Percentiles rank a stretch among this genome's conserved stretches.
These are phyloP conservation scores for Acorus gramineus DNA, from an alignment of 106 monocot species.

Conservation along the genomic window DNA sequence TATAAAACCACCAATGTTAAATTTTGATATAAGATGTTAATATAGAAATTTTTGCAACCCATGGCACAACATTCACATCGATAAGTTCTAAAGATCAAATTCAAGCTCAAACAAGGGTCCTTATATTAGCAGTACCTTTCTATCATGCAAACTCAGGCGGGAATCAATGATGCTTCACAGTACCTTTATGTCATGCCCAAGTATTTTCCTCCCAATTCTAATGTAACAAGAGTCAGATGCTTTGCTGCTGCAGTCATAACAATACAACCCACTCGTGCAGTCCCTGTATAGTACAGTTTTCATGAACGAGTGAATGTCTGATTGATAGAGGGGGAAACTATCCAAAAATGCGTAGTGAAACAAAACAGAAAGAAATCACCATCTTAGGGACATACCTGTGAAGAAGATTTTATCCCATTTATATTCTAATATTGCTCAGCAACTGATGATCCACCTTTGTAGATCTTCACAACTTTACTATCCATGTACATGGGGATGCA, in stretches of 20 bases:
- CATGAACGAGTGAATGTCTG: no score
- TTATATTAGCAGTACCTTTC: no score
- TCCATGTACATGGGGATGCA: slow-evolving; percentile 56
- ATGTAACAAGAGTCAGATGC: slow-evolving; percentile 78
- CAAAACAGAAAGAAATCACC: neutral
- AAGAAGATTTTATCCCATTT: slow-evolving; percentile 81
- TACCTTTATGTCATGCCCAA: no score
- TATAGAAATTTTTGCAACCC: no score
- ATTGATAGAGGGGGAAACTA: no score
- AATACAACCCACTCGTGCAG: slow-evolving; percentile 36
- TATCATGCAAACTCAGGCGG: slow-evolving; percentile 23
- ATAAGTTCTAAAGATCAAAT: no score
- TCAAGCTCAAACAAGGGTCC: no score
- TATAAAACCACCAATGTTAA: no score
- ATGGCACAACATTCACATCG: no score
- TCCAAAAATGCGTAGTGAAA: neutral
- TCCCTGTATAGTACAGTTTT: slow-evolving; percentile 44
- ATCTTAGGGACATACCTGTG: slow-evolving; percentile 40
- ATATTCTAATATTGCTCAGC: slow-evolving; percentile 42
- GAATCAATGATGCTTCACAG: no score
- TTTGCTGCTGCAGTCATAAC: slow-evolving; percentile 81
- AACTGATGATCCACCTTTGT: slow-evolving; percentile 48
- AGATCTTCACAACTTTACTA: slow-evolving; percentile 44
- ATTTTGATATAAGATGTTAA: no score
- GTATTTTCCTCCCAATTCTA: slow-evolving; percentile 90